Evolutionary conservation across 306 rosid genomes (phyloP).

Genomic region (Bauhinia variegata): DNA sequence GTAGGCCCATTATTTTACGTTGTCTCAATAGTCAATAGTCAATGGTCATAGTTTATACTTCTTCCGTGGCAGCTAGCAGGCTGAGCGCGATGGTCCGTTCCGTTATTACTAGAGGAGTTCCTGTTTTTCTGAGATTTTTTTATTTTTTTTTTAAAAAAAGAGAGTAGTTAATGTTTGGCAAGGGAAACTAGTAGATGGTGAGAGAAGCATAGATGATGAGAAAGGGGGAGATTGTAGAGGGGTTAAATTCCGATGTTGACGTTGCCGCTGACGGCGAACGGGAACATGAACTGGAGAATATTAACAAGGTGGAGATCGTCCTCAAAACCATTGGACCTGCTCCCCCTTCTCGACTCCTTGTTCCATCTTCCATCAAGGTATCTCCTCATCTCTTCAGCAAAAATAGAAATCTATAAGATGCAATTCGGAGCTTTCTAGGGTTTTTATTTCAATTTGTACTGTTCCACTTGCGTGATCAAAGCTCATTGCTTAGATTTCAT

Average conservation of each 20-base stretch:
- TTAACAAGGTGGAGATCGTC: conserved; percentile 61
- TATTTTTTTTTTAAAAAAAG: too few species aligned
- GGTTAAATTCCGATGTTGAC: conserved; percentile 30
- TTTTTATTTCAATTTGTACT: background rate
- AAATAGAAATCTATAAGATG: background rate
- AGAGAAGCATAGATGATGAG: background rate
- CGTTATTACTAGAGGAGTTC: too few species aligned
- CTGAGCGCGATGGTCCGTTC: too few species aligned
- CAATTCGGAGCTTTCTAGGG: conserved; percentile 14
- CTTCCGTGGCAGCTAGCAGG: too few species aligned
- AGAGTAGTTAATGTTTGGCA: too few species aligned
- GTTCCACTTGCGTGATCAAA: background rate
- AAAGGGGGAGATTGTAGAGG: conserved; percentile 67
- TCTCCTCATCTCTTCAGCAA: background rate
- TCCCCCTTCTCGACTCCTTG: conserved; percentile 77
- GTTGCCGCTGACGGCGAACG: background rate
- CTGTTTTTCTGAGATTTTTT: too few species aligned
- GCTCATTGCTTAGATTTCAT: background rate
- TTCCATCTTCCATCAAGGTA: conserved; percentile 74
- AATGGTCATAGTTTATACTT: too few species aligned
- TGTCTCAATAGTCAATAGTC: too few species aligned
- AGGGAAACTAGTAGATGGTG: too few species aligned
- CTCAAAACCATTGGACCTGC: conserved; percentile 83
- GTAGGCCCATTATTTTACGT: background rate
- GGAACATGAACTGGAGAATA: conserved; percentile 1